Base-by-base conservation (phyloP, 495 filamentous ascomycete species). In the Aspergillus sclerotioniger region DNA sequence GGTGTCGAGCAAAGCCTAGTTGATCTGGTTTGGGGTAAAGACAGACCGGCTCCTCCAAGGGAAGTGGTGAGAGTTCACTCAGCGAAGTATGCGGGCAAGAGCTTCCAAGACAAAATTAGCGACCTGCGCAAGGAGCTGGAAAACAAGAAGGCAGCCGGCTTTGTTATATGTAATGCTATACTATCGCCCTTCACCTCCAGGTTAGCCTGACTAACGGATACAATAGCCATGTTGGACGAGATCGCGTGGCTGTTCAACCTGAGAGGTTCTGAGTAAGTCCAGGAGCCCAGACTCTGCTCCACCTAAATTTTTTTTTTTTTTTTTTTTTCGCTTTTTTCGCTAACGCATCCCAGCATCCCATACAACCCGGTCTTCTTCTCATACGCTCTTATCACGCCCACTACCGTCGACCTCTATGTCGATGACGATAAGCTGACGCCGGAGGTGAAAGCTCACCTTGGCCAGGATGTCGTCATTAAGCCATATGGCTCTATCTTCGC, bases 291-390 rank as follows among this genome's bases (percentile, higher is more conserved):
- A n/a, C n/a, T 19, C 19, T 2, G 25, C 25, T 25, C 25, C 25
- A 25, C 25, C 5, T 5, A 25, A 25, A 5, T 25, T 15, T 2
- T 21, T 9, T 4, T 19, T 20, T 21, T n/a, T n/a, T n/a, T n/a
- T n/a, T n/a, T n/a, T 13, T 17, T 43, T 9, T 31, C 4, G 16
- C 0, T 39, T 49, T 33, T 50, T 53, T 35, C 0, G 43, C 51
- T 60, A 35, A 68, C 13, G 3, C 3, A 41, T n/a, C 17, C 12
- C 51, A 89, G 86, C 70, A 99, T 99, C 65, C 89, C 91, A 2
- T 99, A 96, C 76, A 99, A 99, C 66, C 95, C 95, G 0, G 95
- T 99, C 33, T 99, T 98, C 79, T 97, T 97, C 77, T 95, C 95
- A 25, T 99, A 97, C 68, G 91, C 92, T 41, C 80, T 95, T 43